phyloP scores from a whole-genome alignment of 257 asterid species.

The Asclepias syriaca region DNA sequence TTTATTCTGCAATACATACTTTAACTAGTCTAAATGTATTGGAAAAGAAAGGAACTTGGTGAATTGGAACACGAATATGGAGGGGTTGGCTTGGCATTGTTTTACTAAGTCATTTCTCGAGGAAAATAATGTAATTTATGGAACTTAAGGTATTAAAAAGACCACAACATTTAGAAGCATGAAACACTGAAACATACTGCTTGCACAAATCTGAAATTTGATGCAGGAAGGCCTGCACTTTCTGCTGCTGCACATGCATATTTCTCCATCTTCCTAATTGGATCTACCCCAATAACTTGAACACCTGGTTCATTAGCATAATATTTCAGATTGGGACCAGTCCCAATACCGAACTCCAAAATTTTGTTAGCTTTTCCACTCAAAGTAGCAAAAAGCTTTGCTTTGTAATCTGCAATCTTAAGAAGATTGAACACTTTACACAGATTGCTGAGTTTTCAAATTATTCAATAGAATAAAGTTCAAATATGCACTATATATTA shows the following conservation, averaged over 20 bases:
- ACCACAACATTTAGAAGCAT: background rate
- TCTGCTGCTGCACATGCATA: conserved; percentile 69
- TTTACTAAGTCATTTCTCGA: background rate
- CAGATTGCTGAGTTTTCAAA: conserved; percentile 2
- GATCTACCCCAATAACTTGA: conserved; percentile 68
- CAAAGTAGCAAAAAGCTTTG: conserved; percentile 54
- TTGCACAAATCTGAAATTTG: conserved; percentile 60
- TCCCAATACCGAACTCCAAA: conserved; percentile 84
- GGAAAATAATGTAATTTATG: background rate
- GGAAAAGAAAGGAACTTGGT: background rate
- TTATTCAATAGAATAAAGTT: background rate
- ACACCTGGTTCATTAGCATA: conserved; percentile 47
- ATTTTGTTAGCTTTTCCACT: conserved; percentile 55
- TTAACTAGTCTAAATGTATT: background rate
- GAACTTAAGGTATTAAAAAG: background rate
- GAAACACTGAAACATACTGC: conserved; percentile 41
- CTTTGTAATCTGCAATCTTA: conserved; percentile 77
- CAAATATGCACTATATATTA: background rate
- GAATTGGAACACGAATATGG: background rate
- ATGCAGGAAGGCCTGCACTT: conserved; percentile 50
- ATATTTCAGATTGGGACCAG: conserved; percentile 85
- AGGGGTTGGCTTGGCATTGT: background rate
- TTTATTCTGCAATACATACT: background rate
- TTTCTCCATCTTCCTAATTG: conserved; percentile 75
- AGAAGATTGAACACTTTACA: conserved; percentile 10